Evolutionary conservation across 2,329 filamentous ascomycete genomes (phyloP), one percentile per base, ranked within the genome.

Genomic region (Sordariomycetes sp.): DNA sequence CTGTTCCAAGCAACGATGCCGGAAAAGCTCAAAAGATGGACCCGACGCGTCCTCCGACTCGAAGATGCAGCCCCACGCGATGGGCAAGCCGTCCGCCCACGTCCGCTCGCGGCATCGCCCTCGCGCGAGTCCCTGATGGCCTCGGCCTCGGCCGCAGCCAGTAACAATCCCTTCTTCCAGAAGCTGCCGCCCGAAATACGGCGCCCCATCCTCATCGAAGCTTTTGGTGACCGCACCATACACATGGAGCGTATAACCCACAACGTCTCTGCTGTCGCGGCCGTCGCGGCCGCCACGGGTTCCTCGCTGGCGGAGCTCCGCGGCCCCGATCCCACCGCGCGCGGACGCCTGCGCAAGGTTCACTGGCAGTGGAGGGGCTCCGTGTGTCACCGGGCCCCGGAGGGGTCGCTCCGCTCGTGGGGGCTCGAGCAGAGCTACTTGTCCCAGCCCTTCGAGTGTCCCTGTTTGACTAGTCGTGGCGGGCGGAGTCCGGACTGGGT

Each of bases 291-390:
- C n/a, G n/a, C n/a, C n/a, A n/a, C n/a, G n/a, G n/a, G n/a, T n/a
- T n/a, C n/a, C n/a, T n/a, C n/a, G n/a, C n/a, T n/a, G n/a, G n/a
- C n/a, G n/a, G n/a, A n/a, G n/a, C n/a, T n/a, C n/a, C n/a, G n/a
- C n/a, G n/a, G n/a, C n/a, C n/a, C n/a, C n/a, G n/a, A n/a, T n/a
- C n/a, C n/a, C n/a, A n/a, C n/a, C n/a, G n/a, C n/a, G n/a, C n/a
- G n/a, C n/a, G n/a, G n/a, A n/a, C n/a, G n/a, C 8, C 28, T 61
- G 22, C 35, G 55, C 22, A 57, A 37, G 43, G 51, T 32, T n/a
- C n/a, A 51, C 57, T 65, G 66, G 66, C 59, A 60, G 24, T 68
- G 66, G 66, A 64, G 63, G 18, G 60, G 65, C 35, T 66, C 63
- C 40, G 64, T 67, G 22, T 68, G 66, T 32, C 66, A 67, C 53